Base-by-base conservation (phyloP, 2,329 filamentous ascomycete genomes). In the Orbilia blumenaviensis region DNA sequence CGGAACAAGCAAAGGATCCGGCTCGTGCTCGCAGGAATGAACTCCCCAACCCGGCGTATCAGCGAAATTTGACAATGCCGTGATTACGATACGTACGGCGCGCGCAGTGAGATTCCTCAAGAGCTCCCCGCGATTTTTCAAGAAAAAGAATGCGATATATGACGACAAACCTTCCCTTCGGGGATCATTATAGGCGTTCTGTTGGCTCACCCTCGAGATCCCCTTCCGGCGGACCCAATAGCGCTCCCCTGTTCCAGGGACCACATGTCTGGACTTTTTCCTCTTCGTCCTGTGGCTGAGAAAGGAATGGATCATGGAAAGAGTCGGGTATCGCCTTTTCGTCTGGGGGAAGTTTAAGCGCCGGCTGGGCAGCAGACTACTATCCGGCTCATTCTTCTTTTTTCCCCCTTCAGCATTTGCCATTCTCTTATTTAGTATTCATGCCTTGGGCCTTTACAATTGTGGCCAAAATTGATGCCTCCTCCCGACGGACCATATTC, bases 161-260 rank as follows among this genome's bases (percentile, higher is more conserved):
- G 44, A 32, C 54, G 27, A 46, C 71, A 75, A 75, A 75, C 63
- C 67, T 75, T 64, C 71, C 71, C 25, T 75, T 75, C 71, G 63
- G 71, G 63, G 71, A 75, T 50, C 71, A 68, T 60, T 41, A 36
- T 52, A 67, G 41, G 38, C 63, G 67, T 75, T 64, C 56, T 73
- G 44, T 56, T 56, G 54, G 52, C 54, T 42, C 42, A 29, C 50
- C 38, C 36, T 52, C 32, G 29, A 73, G 42, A 23, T 46, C 42
- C 42, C n/a, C n/a, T n/a, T n/a, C n/a, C n/a, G n/a, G n/a, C n/a
- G 42, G 12, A 23, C 18, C 41, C 58, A 44, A 71, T 63, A 38
- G 66, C 56, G 46, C 66, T 61, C 50, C 54, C 29, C 32, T 25
- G 42, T 66, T 66, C 63, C 32, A 66, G 42, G 46, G n/a, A 34